Evolutionary conservation across 371 early-diverging fungal species (phyloP), one percentile per base, ranked within the genome.

Genomic region (Scutellospora calospora): DNA sequence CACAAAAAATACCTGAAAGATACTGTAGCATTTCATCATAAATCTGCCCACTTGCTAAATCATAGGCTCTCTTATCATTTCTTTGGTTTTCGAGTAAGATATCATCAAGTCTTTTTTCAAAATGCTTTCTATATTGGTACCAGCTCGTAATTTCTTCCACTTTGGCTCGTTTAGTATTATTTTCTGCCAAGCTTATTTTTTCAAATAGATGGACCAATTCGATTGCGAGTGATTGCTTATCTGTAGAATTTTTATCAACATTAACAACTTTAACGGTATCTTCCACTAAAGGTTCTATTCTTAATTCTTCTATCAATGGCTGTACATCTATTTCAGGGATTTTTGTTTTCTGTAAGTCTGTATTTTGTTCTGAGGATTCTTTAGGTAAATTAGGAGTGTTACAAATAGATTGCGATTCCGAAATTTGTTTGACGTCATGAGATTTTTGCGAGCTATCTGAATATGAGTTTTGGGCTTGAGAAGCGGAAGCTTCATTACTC

Each of bases 91-190:
- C 76, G 27, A 59, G 60, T 75, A 75, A 75, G 22, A 75, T 59
- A 29, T 59, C 76, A 59, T 35, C 20, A 45, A 33, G 76, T 60
- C 76, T 75, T 75, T 75, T 75, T 75, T 75, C 76, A 60, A 75
- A 75, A 75, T 75, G 20, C 76, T 75, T 75, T 75, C 76, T 75
- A 59, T 75, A 75, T 55, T 33, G 35, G 25, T 59, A 75, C 76
- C 76, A 75, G 76, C 59, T 75, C n/a, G 59, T 75, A 22, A 75
- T 75, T 75, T 75, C 76, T 33, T 75, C 76, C 31, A n/a, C n/a
- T 41, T 75, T 75, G 76, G 60, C 76, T 59, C 60, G 60, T 76
- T 22, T 71, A 71, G 72, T 51, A 71, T 59, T 75, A 59, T 25
- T 75, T 59, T 75, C 76, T 59, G 76, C 76, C 25, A 75, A 75